phyloP scores from a whole-genome alignment of 2,329 filamentous ascomycete genomes.

The Dactylellina leptospora region DNA sequence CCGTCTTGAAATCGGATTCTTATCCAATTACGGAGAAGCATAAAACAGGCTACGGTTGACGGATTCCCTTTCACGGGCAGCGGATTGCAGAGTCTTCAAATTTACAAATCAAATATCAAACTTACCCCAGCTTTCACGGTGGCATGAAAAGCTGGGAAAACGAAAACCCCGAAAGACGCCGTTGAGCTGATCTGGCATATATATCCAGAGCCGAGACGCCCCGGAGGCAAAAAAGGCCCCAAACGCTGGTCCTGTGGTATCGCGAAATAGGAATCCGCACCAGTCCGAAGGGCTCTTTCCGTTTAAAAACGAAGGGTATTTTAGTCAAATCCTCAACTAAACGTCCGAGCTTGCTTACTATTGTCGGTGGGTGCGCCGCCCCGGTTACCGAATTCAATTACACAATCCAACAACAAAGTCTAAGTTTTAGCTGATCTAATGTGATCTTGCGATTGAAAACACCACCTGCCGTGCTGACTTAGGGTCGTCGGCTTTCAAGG shows the following conservation, averaged over 20 bases:
- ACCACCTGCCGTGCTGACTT: background rate
- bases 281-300: too few species aligned
- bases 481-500: background rate
- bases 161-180: constrained; percentile 14
- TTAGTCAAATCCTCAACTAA: constrained; percentile 49
- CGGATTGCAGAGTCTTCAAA: background rate
- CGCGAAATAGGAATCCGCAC: too few species aligned
- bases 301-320: too few species aligned
- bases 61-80: too few species aligned
- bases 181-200: background rate
- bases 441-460: background rate
- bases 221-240: background rate
- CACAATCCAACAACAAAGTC: constrained; percentile 40
- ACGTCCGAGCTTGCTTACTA: constrained; percentile 3
- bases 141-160: background rate
- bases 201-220: too few species aligned
- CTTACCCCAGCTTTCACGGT: too few species aligned
- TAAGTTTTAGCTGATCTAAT: background rate
- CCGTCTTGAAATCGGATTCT: background rate
- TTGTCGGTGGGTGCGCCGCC: background rate
- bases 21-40: background rate
- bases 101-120: too few species aligned
- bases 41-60: too few species aligned
- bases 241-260: too few species aligned
- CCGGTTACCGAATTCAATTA: constrained; percentile 41